Conservation (phyloP, 129 eudicot genomes). For the Solidago caesia region DNA sequence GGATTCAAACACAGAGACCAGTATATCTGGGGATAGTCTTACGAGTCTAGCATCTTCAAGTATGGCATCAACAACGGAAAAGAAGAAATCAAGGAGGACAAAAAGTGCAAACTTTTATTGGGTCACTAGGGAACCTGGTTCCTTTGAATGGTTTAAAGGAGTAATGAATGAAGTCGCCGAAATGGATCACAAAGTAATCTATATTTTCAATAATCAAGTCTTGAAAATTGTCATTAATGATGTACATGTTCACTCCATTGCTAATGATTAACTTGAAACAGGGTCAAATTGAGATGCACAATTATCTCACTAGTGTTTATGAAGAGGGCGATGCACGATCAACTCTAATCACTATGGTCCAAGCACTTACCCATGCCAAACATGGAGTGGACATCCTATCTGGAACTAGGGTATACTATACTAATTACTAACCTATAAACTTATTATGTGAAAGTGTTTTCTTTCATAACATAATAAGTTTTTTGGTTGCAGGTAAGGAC, state of each 20-base stretch:
- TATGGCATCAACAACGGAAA: constrained; percentile 53
- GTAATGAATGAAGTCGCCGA: constrained; percentile 98
- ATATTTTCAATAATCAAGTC: neutral
- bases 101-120: constrained; percentile 81
- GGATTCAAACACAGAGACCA: constrained; percentile 84
- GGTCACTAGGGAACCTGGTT: constrained; percentile 96
- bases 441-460: neutral
- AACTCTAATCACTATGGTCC: constrained; percentile 92
- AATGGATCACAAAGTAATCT: constrained; percentile 80
- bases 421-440: neutral
- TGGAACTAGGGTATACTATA: constrained; percentile 78
- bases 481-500: constrained; percentile 76
- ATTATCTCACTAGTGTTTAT: constrained; percentile 94
- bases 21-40: constrained; percentile 68
- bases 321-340: constrained; percentile 99
- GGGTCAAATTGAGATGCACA: constrained; percentile 99
- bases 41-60: constrained; percentile 73
- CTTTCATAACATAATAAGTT: neutral
- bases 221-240: neutral
- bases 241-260: constrained; percentile 3
- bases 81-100: constrained; percentile 55
- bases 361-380: constrained; percentile 96
- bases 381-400: constrained; percentile 99
- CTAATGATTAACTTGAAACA: constrained; percentile 31
- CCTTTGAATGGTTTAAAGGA: constrained; percentile 98